Conservation (phyloP, 768 basidiomycete genomes). For the Boletus speciosus region DNA sequence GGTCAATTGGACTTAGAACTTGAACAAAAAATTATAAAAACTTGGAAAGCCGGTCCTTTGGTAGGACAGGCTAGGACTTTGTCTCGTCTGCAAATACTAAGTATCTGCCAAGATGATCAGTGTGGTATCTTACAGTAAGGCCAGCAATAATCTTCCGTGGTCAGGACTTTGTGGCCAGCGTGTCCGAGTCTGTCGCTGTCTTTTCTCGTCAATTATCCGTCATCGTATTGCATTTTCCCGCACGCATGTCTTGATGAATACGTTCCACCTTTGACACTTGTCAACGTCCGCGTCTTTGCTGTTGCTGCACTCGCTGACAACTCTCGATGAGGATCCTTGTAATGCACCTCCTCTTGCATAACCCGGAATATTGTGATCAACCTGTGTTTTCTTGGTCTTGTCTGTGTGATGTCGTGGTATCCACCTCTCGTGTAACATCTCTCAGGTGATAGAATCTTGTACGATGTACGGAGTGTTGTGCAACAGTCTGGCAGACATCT, state of each 20-base stretch:
- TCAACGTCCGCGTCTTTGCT: too few species aligned
- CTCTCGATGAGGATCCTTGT: too few species aligned
- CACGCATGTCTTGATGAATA: too few species aligned
- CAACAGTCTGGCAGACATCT: neutral
- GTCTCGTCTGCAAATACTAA: neutral
- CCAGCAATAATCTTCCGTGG: neutral
- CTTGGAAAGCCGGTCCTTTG: neutral
- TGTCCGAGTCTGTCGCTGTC: neutral
- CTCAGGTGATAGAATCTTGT: too few species aligned
- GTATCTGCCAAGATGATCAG: neutral
- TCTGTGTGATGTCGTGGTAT: too few species aligned
- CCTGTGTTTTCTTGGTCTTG: too few species aligned
- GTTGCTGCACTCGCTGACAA: too few species aligned
- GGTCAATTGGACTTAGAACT: neutral
- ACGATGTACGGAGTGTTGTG: neutral
- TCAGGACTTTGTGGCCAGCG: neutral
- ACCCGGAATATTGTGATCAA: too few species aligned
- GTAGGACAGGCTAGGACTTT: neutral
- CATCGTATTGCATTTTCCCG: too few species aligned
- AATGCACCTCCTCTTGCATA: too few species aligned
- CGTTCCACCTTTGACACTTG: too few species aligned
- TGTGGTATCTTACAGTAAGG: neutral
- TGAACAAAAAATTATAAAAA: neutral
- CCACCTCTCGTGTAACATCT: too few species aligned
- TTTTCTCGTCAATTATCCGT: neutral